Evolutionary conservation across 2,329 filamentous ascomycete genomes (phyloP), one percentile per base, ranked within the genome.

Genomic region (Ophiostoma quercus): DNA sequence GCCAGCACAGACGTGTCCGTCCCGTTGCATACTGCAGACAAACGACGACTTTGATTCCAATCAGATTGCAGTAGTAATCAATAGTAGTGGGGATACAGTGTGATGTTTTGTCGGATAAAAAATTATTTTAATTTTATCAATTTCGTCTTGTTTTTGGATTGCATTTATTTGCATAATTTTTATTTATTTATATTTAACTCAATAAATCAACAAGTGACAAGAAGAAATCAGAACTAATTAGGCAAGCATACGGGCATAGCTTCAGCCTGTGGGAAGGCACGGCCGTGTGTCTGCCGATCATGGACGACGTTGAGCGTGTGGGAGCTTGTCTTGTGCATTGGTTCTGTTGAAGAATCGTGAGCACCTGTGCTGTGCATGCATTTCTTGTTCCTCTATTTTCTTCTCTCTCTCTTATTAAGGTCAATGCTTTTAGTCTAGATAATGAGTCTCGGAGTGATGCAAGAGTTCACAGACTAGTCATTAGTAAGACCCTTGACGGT

Each of bases 211-310:
- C 1, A 29, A 29, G 25, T 29, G 34, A 34, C 34, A 34, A 34
- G 8, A 34, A 29, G 25, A 34, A 34, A 34, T 34, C 4, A 8
- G 34, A 34, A 34, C 34, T n/a, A n/a, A 7, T n/a, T 8, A 47
- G 43, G 16, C 43, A 47, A 19, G 43, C 51, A 57, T 6, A 57
- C 51, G 51, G 51, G 25, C 51, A 25, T 57, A 14, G n/a, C 22
- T 25, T 57, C 51, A 22, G 51, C 51, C 7, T 7, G 3, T 57
- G 2, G 22, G 25, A 34, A 62, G 2, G 25, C 57, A 34, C 57
- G 57, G 57, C 57, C 57, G 57, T 62, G 57, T 62, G 11, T 54
- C 47, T 34, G 29, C 57, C 57, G 57, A 62, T 62, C 57, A 62
- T 62, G 22, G 54, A 22, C 29, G 29, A 34, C 57, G 57, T 62